phyloP scores from a whole-genome alignment of 768 basidiomycete genomes.

The Leccinum imitatum region DNA sequence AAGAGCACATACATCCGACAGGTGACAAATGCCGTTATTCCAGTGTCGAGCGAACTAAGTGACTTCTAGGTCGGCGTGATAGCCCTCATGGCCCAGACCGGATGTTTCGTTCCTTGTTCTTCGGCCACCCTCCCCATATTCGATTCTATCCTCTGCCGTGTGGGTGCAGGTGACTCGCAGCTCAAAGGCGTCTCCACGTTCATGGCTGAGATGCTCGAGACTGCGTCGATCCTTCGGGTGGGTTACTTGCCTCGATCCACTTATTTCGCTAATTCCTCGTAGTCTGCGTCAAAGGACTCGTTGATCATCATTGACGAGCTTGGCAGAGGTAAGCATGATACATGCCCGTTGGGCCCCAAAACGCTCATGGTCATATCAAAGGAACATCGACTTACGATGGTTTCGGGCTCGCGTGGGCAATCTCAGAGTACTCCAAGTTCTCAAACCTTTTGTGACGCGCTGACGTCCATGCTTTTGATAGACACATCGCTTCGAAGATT shows the following conservation, averaged over 20 bases:
- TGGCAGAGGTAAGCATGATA: conserved; percentile 62
- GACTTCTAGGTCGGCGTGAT: conserved; percentile 80
- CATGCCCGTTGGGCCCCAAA: neutral
- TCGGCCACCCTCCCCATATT: conserved; percentile 88
- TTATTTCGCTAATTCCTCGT: conserved; percentile 2
- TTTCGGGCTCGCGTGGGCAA: conserved; percentile 97
- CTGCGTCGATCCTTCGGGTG: conserved; percentile 89
- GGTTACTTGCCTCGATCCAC: conserved; percentile 19
- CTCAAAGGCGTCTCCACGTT: conserved; percentile 98
- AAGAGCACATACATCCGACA: conserved; percentile 97
- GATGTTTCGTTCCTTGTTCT: conserved; percentile 92
- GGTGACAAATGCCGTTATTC: conserved; percentile 35
- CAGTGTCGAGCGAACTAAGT: conserved; percentile 1
- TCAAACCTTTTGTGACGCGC: neutral
- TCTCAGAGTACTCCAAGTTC: conserved; percentile 76
- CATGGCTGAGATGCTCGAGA: conserved; percentile 99
- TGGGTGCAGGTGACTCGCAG: conserved; percentile 97
- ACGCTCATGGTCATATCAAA: conserved; percentile 29
- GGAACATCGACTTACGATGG: conserved; percentile 97
- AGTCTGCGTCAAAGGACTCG: conserved; percentile 92
- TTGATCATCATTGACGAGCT: conserved; percentile 98
- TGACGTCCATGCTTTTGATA: conserved; percentile 31
- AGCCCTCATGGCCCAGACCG: conserved; percentile 92
- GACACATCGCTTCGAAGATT: conserved; percentile 91
- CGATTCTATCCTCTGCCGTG: conserved; percentile 92